Evolutionary conservation across 176 grass and related monocot species (phyloP), one percentile per base, ranked within the genome.

Genomic region (Phoenix roebelenii): DNA sequence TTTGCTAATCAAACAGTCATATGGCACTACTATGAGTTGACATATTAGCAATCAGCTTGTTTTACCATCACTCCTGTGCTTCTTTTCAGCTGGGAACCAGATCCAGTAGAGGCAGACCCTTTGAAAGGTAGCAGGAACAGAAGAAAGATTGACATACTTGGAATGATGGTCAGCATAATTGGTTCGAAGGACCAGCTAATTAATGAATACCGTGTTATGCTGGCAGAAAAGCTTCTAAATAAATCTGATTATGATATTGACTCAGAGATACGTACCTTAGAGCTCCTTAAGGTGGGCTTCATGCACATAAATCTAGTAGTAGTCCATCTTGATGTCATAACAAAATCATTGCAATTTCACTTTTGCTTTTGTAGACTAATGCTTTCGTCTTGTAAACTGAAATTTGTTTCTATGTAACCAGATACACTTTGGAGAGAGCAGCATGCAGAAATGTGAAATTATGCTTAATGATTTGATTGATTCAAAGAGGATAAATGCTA

Each of bases 401-500:
- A n/a, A 57, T 67, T 17, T 66, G 22, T 30, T 53, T 54, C 25
- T 80, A 25, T 68, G 63, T 78, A 74, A 72, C 61, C 56, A 96
- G 92, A 90, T 96, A 77, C 92, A 96, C 72, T 96, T 96, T 70
- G 92, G 92, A 59, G 92, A 96, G 78, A 87, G 74, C 63, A 96
- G 86, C 65, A 96, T 96, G 86, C 92, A 90, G 77, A 96, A 96
- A 65, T 96, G 92, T 80, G 92, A 96, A 80, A 96, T 96, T 81
- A 96, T 96, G 92, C 81, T 96, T 50, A 96, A 90, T 82, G 92
- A 96, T 55, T 66, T 96, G 81, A 96, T 96, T 70, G 92, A 85
- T 76, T 96, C 86, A 22, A 96, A 96, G 78, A 87, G 92, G 74
- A 96, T 84, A 65, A 96, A 96, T 77, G 67, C 83, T 53, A 96